Conservation (phyloP, 495 filamentous ascomycete genomes). For the Bryoglossum gracile region DNA sequence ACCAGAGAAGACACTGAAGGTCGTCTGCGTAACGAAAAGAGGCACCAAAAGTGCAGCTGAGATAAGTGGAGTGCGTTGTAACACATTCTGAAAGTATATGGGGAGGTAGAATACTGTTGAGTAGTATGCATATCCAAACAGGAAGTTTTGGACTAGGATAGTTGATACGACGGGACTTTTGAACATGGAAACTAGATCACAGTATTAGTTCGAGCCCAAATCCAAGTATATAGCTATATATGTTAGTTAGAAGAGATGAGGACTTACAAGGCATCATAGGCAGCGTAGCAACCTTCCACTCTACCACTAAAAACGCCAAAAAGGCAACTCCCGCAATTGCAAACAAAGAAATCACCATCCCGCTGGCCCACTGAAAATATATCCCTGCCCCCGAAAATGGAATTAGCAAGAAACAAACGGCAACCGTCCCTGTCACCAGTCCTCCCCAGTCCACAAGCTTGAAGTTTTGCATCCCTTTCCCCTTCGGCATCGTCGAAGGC, state of each 20-base stretch:
- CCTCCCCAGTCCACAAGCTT: slow-evolving; percentile 45
- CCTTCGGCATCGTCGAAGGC: slow-evolving; percentile 15
- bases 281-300: slow-evolving; percentile 48
- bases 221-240: too few species aligned
- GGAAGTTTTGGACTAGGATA: slow-evolving; percentile 50
- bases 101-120: slow-evolving; percentile 40
- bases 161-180: slow-evolving; percentile 49
- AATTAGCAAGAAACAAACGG: slow-evolving; percentile 67
- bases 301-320: slow-evolving; percentile 42
- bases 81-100: slow-evolving; percentile 36
- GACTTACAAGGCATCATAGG: slow-evolving; percentile 48
- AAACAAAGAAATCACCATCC: slow-evolving; percentile 54
- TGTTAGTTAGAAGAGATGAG: too few species aligned
- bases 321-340: slow-evolving; percentile 38
- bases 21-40: slow-evolving; percentile 42
- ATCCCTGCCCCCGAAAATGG: slow-evolving; percentile 52
- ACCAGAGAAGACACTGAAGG: slow-evolving; percentile 42
- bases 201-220: slow-evolving; percentile 20
- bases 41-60: slow-evolving; percentile 42
- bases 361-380: slow-evolving; percentile 49
- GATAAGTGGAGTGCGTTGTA: slow-evolving; percentile 22
- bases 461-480: too few species aligned
- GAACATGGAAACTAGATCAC: slow-evolving; percentile 2
- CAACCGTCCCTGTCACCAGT: slow-evolving; percentile 52
- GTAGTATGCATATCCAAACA: slow-evolving; percentile 51